Evolutionary conservation across 2,329 filamentous ascomycete genomes (phyloP), one percentile per base, ranked within the genome.

Genomic region (Cladophialophora bantiana): DNA sequence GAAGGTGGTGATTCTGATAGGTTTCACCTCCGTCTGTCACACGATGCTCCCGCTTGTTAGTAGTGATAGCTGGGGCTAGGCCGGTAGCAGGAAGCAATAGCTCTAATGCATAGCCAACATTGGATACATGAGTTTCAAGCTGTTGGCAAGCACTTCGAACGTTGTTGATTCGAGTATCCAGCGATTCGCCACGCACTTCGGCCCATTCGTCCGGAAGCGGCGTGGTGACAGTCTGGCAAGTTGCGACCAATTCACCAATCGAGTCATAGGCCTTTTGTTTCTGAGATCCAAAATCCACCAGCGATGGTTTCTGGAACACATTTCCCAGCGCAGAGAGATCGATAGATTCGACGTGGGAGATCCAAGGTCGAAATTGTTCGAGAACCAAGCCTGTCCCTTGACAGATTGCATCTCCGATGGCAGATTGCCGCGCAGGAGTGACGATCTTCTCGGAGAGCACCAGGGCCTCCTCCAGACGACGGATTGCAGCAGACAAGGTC

Each of bases 171-270:
- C 95, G 89, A 71, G 92, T 92, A 75, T 97, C 94, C 35, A 99
- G 83, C 7, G 94, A 91, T 76, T 96, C 93, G 1, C 93, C 93
- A 52, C 93, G 89, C n/a, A 94, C 84, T 76, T 97, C 93, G 3
- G 94, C 88, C 95, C 95, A 99, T 79, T 99, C 95, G 76, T 99
- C 95, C 7, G 90, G 92, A 52, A 99, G 80, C 5, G 95, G 95
- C 7, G 92, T 92, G 5, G 93, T 92, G n/a, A 98, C 90, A 31
- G 91, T 89, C 79, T 99, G 95, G 74, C 94, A 97, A 66, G 90
- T 89, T 58, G 97, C 81, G 3, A 98, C 81, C 34, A 99, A 85
- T 76, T 98, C 95, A 7, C 93, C 94, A 63, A 97, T 90, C 66
- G 93, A 91, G 78, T 98, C 95, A 78, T 98, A 98, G 18, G 96